Evolutionary conservation across 208 protist genomes (phyloP).

Genomic region (Acanthamoeba healyi): DNA sequence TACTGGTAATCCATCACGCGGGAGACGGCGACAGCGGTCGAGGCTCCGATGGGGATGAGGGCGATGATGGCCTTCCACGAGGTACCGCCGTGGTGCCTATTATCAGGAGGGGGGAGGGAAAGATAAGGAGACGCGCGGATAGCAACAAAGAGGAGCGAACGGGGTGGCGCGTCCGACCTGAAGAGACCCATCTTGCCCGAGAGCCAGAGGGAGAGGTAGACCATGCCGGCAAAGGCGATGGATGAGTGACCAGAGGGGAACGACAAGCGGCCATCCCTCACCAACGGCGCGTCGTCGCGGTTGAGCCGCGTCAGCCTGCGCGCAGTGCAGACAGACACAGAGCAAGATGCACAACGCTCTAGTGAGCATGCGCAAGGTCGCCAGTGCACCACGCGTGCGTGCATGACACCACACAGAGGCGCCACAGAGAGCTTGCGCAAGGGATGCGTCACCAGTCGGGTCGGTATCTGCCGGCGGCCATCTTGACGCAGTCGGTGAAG

Average conservation of each 20-base stretch:
- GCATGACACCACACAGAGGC: neutral
- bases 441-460: conserved; percentile 95
- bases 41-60: conserved; percentile 38
- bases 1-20: conserved; percentile 70
- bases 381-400: neutral
- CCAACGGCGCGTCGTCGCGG: neutral
- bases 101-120: neutral
- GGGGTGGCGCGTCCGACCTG: neutral
- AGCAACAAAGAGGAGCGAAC: neutral
- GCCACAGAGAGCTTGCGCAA: neutral
- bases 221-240: conserved; percentile 91
- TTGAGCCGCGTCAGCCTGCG: conserved; percentile 74
- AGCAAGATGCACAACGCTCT: neutral
- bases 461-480: conserved; percentile 93
- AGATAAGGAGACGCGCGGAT: neutral
- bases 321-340: conserved; percentile 45
- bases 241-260: conserved; percentile 95
- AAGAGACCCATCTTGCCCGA: conserved; percentile 83
- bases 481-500: conserved; percentile 88
- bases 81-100: conserved; percentile 27
- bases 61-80: conserved; percentile 35
- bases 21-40: conserved; percentile 26
- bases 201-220: conserved; percentile 90
- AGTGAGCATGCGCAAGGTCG: too few relatives aligned
- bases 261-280: conserved; percentile 90